Conservation (phyloP, 805 yeast species). For the Yarrowia bubula region DNA sequence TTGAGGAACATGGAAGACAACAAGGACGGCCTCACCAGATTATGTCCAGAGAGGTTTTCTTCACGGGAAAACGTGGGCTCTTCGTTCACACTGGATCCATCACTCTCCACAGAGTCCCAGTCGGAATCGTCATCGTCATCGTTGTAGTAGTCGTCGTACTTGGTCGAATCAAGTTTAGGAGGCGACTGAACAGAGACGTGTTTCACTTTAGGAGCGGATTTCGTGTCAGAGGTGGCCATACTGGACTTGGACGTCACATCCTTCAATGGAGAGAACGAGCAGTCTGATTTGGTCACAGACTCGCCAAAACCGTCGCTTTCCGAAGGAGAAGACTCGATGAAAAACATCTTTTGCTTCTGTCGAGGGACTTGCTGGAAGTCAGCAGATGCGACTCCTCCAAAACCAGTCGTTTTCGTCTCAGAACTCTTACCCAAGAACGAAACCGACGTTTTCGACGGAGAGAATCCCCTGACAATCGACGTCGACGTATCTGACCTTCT, state of each 20-base stretch:
- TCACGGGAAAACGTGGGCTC: slow-evolving; percentile 36
- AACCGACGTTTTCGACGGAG: slow-evolving; percentile 42
- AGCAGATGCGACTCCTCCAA: background rate
- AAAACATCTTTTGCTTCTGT: slow-evolving; percentile 39
- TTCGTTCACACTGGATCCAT: slow-evolving; percentile 38
- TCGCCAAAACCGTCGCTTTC: slow-evolving; percentile 38
- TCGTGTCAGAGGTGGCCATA: background rate
- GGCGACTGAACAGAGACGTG: slow-evolving; percentile 12
- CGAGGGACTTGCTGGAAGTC: slow-evolving; percentile 32
- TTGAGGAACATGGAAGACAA: slow-evolving; percentile 42
- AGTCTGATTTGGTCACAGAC: slow-evolving; percentile 4
- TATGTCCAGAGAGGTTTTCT: slow-evolving; percentile 36
- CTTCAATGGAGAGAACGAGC: slow-evolving; percentile 2
- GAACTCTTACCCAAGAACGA: slow-evolving; percentile 22
- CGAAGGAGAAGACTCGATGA: slow-evolving; percentile 43
- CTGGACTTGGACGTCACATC: background rate
- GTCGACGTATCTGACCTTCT: slow-evolving; percentile 38
- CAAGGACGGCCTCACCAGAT: slow-evolving; percentile 40
- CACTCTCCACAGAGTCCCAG: slow-evolving; percentile 43
- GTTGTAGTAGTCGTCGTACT: slow-evolving; percentile 33
- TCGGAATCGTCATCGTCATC: slow-evolving; percentile 39
- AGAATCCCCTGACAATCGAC: slow-evolving; percentile 42
- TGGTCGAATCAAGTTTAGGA: slow-evolving; percentile 14
- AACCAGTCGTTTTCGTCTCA: background rate
- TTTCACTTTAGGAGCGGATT: background rate